Evolutionary conservation across 202 grass and related monocot genomes (phyloP).

Genomic region (Miscanthus sacchariflorus): DNA sequence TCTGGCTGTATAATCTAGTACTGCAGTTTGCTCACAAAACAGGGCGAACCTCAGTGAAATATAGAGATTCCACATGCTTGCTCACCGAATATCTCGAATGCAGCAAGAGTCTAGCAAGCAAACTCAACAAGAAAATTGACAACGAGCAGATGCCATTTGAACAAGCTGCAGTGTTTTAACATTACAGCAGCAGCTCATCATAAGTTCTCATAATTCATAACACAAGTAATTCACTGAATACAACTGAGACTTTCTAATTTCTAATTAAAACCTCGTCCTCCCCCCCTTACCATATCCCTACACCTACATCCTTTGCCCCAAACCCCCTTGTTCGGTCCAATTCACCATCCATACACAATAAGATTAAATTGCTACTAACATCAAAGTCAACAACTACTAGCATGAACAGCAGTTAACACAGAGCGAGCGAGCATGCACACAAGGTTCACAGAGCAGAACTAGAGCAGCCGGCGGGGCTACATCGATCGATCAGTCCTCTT

Average conservation of each 20-base stretch:
- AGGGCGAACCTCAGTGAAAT: background rate
- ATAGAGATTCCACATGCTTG: background rate
- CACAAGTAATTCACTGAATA: slow-evolving; percentile 49
- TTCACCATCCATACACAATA: slow-evolving; percentile 34
- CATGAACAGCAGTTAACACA: slow-evolving; percentile 44
- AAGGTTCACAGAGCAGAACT: background rate
- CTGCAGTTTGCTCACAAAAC: background rate
- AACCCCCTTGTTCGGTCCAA: slow-evolving; percentile 6
- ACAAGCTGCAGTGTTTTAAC: slow-evolving; percentile 31
- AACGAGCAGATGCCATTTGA: background rate
- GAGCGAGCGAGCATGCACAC: slow-evolving; percentile 39
- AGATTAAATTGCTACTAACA: slow-evolving; percentile 26
- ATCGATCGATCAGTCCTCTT: slow-evolving; percentile 50
- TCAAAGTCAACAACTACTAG: slow-evolving; percentile 38
- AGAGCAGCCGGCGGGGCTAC: background rate
- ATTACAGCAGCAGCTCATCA: slow-evolving; percentile 34
- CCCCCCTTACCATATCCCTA: slow-evolving; percentile 47
- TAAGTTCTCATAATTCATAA: slow-evolving; percentile 39
- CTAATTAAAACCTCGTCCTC: slow-evolving; percentile 46
- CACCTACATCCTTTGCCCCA: slow-evolving; percentile 49
- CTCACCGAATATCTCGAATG: background rate
- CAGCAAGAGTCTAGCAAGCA: background rate
- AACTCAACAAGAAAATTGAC: background rate
- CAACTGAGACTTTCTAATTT: slow-evolving; percentile 43
- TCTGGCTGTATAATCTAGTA: background rate